Percentiles rank a stretch among this genome's conserved stretches.
Evolutionary conservation across 2,329 filamentous ascomycete genomes (phyloP).

Genomic region (Lecanicillium sp.): DNA sequence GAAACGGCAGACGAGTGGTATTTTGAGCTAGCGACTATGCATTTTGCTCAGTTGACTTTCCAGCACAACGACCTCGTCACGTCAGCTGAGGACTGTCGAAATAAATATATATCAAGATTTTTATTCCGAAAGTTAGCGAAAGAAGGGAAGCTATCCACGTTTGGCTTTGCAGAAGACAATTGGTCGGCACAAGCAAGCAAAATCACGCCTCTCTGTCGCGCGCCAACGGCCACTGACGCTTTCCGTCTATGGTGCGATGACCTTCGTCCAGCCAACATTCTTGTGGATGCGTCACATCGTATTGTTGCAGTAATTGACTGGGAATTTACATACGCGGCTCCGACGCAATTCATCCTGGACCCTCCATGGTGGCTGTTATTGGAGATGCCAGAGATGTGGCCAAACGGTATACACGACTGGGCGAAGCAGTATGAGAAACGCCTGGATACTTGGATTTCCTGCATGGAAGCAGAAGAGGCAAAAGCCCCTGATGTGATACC

Average conservation of each 20-base stretch:
- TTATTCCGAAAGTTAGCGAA: constrained; percentile 21
- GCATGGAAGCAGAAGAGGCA: constrained; percentile 11
- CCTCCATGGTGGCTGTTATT: constrained; percentile 27
- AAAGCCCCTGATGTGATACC: neutral
- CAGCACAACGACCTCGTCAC: constrained; percentile 27
- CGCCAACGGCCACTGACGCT: constrained; percentile 21
- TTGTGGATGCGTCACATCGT: constrained; percentile 17
- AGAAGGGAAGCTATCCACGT: constrained; percentile 12
- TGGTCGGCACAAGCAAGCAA: constrained; percentile 20
- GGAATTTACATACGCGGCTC: constrained; percentile 29
- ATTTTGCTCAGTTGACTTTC: constrained; percentile 26
- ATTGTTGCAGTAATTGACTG: constrained; percentile 23
- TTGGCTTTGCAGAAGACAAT: constrained; percentile 16
- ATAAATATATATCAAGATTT: constrained; percentile 26
- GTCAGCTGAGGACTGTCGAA: constrained; percentile 23
- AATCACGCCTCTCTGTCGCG: constrained; percentile 7
- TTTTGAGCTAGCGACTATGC: constrained; percentile 25
- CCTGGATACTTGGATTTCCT: constrained; percentile 22
- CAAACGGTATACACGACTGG: constrained; percentile 10
- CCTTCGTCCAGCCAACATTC: constrained; percentile 22
- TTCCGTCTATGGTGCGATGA: constrained; percentile 23
- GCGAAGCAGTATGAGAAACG: constrained; percentile 16
- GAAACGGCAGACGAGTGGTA: constrained; percentile 27
- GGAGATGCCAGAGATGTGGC: constrained; percentile 7
- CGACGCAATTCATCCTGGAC: constrained; percentile 24